Evolutionary conservation across 192 early-diverging fungal species (phyloP).

Genomic region (Backusella westeae): DNA sequence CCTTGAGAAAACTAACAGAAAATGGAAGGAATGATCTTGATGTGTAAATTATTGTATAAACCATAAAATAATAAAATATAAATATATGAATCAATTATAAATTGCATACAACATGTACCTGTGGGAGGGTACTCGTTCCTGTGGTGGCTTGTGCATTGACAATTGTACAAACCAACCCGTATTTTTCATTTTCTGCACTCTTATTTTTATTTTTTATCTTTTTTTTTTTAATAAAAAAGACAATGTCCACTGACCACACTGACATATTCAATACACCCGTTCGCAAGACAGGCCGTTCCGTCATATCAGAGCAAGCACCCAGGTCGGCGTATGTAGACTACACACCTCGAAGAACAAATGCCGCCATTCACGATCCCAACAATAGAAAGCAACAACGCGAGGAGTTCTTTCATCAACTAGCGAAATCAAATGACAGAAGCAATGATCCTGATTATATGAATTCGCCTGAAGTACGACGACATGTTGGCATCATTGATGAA

Average conservation of each 20-base stretch:
- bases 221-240: background rate
- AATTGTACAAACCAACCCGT: background rate
- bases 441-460: conserved; percentile 22
- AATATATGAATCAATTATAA: background rate
- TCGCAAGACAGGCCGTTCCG: background rate
- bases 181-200: background rate
- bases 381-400: conserved; percentile 12
- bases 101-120: background rate
- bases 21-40: background rate
- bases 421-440: background rate
- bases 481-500: conserved; percentile 17
- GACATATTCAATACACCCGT: background rate
- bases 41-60: background rate
- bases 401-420: conserved; percentile 15
- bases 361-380: background rate
- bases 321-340: conserved; percentile 32
- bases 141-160: background rate
- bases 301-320: background rate
- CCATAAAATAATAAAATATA: background rate
- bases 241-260: background rate
- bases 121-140: background rate
- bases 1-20: background rate
- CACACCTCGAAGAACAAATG: conserved; percentile 20
- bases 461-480: conserved; percentile 24
- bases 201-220: background rate